Conservation (phyloP, 306 rosid genomes). For the Acacia crassicarpa region DNA sequence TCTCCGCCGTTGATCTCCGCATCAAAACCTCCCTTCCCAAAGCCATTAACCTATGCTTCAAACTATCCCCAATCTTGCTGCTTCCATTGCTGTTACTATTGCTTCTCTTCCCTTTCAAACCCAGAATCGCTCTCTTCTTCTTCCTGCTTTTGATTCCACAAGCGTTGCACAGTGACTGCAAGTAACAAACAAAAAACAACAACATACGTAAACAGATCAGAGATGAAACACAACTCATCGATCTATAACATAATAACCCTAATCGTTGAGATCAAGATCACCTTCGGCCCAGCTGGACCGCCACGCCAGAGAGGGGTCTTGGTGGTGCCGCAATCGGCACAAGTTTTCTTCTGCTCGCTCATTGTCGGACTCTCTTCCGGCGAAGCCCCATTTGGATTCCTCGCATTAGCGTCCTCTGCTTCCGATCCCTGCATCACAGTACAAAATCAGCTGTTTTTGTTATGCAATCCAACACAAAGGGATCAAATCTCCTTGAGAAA, state of each 20-base stretch:
- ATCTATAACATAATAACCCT: not conserved
- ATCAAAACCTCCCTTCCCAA: conserved; percentile 77
- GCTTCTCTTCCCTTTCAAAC: conserved; percentile 57
- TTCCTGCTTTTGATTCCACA: conserved; percentile 99
- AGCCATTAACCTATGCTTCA: conserved; percentile 65
- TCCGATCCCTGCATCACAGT: conserved; percentile 73
- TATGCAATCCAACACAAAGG: not conserved
- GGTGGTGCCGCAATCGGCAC: conserved; percentile 93
- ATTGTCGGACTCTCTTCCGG: conserved; percentile 48
- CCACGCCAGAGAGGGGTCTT: conserved; percentile 97
- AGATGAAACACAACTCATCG: not conserved
- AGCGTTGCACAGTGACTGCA: conserved; percentile 90
- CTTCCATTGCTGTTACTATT: not conserved
- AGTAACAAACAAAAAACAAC: not conserved
- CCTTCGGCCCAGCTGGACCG: conserved; percentile 99
- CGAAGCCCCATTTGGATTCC: conserved; percentile 50
- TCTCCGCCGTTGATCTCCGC: conserved; percentile 73
- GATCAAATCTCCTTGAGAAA: not conserved
- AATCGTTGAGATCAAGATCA: not conserved
- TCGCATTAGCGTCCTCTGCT: conserved; percentile 43
- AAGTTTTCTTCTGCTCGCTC: conserved; percentile 66
- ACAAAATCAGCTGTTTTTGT: conserved; percentile 15
- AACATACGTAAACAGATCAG: conserved; percentile 18
- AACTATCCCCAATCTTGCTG: conserved; percentile 48
- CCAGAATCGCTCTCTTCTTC: conserved; percentile 84